Conservation (phyloP, 1,139 yeast genomes). For the Geotrichum armillariae region DNA sequence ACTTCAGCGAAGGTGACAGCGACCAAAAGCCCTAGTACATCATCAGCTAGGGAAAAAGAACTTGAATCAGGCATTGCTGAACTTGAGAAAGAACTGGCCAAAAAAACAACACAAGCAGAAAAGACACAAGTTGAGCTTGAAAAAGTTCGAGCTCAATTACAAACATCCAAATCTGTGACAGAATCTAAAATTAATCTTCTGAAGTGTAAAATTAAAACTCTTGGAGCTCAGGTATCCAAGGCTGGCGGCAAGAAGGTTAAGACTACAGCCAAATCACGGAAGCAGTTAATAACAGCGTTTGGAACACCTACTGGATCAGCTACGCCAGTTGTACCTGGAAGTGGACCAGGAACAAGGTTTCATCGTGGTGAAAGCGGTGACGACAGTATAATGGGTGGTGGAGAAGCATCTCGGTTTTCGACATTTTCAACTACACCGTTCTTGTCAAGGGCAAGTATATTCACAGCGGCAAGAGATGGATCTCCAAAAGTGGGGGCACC, state of each 20-base stretch:
- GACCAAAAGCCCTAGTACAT: not conserved
- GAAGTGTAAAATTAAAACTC: constrained; percentile 23
- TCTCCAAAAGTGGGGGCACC: not conserved
- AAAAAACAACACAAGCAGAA: constrained; percentile 21
- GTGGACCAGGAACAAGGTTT: constrained; percentile 4
- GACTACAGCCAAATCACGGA: not conserved
- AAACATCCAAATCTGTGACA: constrained; percentile 25
- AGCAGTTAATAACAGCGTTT: too few relatives aligned
- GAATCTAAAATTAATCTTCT: constrained; percentile 26
- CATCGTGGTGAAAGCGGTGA: not conserved
- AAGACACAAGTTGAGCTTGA: constrained; percentile 25
- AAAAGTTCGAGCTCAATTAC: constrained; percentile 21
- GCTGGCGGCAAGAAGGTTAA: not conserved
- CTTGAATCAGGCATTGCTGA: constrained; percentile 25
- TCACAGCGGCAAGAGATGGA: not conserved
- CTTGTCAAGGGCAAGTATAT: constrained; percentile 1
- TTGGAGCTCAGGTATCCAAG: constrained; percentile 9
- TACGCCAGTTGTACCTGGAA: constrained; percentile 1
- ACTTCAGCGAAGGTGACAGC: not conserved
- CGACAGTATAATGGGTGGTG: not conserved
- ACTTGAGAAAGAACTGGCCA: constrained; percentile 23
- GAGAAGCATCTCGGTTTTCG: constrained; percentile 4
- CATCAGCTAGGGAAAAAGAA: constrained; percentile 1
- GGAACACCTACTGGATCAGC: not conserved
- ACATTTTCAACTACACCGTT: constrained; percentile 22